phyloP scores from a whole-genome alignment of 306 rosid genomes.

The Citrullus colocynthis region DNA sequence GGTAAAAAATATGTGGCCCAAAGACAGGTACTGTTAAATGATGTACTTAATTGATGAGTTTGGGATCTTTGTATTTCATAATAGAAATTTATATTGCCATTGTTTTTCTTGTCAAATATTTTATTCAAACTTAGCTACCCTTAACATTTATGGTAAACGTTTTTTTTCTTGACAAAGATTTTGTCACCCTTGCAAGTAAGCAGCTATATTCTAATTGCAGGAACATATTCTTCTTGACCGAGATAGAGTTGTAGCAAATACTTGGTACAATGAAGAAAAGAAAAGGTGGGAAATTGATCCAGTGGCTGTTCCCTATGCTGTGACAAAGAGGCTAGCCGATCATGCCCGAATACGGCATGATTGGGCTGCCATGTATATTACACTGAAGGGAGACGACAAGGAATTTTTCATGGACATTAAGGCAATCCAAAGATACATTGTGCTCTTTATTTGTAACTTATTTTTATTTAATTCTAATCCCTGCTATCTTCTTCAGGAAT shows the following conservation, averaged over 20 bases:
- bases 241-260: constrained; percentile 73
- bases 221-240: constrained; percentile 74
- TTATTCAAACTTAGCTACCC: background rate
- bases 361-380: constrained; percentile 75
- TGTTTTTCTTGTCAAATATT: background rate
- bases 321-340: constrained; percentile 53
- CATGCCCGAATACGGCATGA: constrained; percentile 77
- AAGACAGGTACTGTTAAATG: constrained; percentile 46
- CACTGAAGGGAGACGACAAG: constrained; percentile 76
- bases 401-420: constrained; percentile 63
- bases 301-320: constrained; percentile 72
- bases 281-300: constrained; percentile 93
- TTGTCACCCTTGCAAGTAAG: background rate
- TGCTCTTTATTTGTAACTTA: constrained; percentile 16
- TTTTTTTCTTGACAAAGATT: background rate
- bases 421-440: constrained; percentile 29
- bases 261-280: constrained; percentile 81
- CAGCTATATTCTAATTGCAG: constrained; percentile 27
- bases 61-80: background rate
- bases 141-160: background rate
- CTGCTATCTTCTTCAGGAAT: constrained; percentile 41
- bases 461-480: constrained; percentile 19
- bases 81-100: no score
- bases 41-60: background rate
- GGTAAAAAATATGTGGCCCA: constrained; percentile 53